phyloP scores from a whole-genome alignment of 2,329 filamentous ascomycete genomes.

The Beauveria pseudobassiana region DNA sequence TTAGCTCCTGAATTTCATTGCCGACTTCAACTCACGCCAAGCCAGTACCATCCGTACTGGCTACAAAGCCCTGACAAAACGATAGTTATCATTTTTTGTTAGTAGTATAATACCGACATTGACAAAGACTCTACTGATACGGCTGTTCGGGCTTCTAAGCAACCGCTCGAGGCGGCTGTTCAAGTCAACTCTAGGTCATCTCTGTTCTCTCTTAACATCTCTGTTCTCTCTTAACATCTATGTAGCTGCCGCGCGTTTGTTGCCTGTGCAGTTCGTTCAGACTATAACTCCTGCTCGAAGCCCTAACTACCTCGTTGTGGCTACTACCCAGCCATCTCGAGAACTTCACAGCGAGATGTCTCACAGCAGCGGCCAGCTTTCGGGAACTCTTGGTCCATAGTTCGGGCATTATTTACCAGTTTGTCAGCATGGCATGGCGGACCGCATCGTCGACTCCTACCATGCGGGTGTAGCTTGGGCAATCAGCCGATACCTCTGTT shows the following conservation, averaged over 20 bases:
- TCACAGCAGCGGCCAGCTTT: not conserved
- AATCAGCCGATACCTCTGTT: too few species aligned
- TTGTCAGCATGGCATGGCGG: not conserved
- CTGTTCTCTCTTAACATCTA: not conserved
- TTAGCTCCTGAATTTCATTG: not conserved
- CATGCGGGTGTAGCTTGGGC: too few species aligned
- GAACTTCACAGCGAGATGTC: not conserved
- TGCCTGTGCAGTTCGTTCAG: not conserved
- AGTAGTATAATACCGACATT: not conserved
- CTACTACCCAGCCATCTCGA: not conserved
- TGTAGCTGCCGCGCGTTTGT: not conserved
- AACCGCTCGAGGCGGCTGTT: not conserved
- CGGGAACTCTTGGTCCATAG: not conserved
- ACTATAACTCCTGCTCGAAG: not conserved
- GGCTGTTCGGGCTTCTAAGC: not conserved
- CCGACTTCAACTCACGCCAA: not conserved
- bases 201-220: too few species aligned
- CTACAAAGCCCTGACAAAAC: not conserved
- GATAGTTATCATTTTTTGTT: not conserved
- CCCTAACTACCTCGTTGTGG: not conserved
- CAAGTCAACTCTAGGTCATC: too few species aligned
- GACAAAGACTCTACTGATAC: not conserved
- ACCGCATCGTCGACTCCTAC: not conserved
- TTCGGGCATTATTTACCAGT: not conserved
- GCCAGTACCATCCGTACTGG: not conserved